Conservation (phyloP, 176 grass and related monocot species). For the Cocos nucifera region DNA sequence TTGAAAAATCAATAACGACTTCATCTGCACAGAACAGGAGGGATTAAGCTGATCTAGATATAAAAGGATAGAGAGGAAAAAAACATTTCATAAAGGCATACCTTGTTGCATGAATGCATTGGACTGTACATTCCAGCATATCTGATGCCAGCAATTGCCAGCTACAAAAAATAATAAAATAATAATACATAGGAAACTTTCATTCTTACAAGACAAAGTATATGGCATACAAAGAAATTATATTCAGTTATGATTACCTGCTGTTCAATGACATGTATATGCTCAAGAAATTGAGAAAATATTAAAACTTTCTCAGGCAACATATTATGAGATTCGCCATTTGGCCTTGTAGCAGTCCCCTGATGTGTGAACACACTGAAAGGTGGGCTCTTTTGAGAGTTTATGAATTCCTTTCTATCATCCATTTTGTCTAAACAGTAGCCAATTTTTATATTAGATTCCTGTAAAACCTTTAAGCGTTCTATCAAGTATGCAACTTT, state of each 20-base stretch:
- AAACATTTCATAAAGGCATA: slow-evolving; percentile 10
- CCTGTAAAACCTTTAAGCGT: slow-evolving; percentile 54
- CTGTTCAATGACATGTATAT: slow-evolving; percentile 90
- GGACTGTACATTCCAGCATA: slow-evolving; percentile 93
- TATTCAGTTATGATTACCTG: slow-evolving; percentile 40
- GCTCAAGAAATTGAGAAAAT: slow-evolving; percentile 98
- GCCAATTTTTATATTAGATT: slow-evolving; percentile 35
- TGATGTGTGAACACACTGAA: slow-evolving; percentile 8
- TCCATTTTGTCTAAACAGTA: slow-evolving; percentile 23
- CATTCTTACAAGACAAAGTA: slow-evolving; percentile 4
- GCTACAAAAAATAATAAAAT: slow-evolving; percentile 36
- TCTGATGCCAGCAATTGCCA: slow-evolving; percentile 65
- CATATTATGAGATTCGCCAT: slow-evolving; percentile 20
- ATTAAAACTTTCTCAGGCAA: slow-evolving; percentile 80
- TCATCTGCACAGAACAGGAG: slow-evolving; percentile 50
- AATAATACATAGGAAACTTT: slow-evolving; percentile 3
- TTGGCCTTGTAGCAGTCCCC: slow-evolving; percentile 12
- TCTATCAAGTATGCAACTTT: slow-evolving; percentile 89
- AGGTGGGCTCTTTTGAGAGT: slow-evolving; percentile 3
- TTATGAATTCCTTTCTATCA: slow-evolving; percentile 24
- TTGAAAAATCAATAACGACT: slow-evolving; percentile 59
- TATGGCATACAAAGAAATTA: neutral
- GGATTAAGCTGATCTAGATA: neutral
- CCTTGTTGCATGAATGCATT: slow-evolving; percentile 81
- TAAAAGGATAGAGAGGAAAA: too few species aligned